These are phyloP conservation scores for Avena sativa DNA, from an alignment of 176 grass and related monocot genomes.

Conservation along the genomic window DNA sequence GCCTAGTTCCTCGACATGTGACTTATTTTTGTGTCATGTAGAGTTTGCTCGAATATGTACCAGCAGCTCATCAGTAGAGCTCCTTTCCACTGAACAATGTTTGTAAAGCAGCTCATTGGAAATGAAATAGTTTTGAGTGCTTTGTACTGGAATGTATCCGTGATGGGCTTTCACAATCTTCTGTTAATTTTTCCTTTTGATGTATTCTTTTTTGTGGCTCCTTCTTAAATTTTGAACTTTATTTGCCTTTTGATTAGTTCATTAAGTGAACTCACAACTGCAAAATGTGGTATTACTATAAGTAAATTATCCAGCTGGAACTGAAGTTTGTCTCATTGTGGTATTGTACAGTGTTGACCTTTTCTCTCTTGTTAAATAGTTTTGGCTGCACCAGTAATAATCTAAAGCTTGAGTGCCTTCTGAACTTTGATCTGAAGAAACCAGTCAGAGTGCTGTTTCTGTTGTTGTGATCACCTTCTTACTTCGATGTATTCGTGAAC, in stretches of 20 bases:
- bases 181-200: conserved; percentile 24
- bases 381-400: not conserved
- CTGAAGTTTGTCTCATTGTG: not conserved
- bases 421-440: conserved; percentile 6
- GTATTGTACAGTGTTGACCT: not conserved
- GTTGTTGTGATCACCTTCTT: conserved; percentile 8
- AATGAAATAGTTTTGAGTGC: conserved; percentile 65
- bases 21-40: conserved; percentile 67
- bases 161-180: conserved; percentile 41
- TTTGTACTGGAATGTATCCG: conserved; percentile 48
- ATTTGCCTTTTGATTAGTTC: not conserved
- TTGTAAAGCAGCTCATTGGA: conserved; percentile 67
- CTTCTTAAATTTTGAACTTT: conserved; percentile 41
- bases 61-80: conserved; percentile 56
- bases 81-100: conserved; percentile 72
- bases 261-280: not conserved
- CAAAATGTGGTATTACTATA: too few relatives aligned
- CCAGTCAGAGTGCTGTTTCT: conserved; percentile 7
- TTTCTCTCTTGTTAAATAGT: not conserved
- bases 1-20: conserved; percentile 60
- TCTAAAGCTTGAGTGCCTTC: conserved; percentile 5
- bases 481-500: not conserved
- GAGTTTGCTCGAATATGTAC: conserved; percentile 70
- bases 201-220: conserved; percentile 32
- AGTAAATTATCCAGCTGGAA: not conserved